Conservation (phyloP, 1,284 basidiomycete species). For the Cutaneotrichosporon curvatum region DNA sequence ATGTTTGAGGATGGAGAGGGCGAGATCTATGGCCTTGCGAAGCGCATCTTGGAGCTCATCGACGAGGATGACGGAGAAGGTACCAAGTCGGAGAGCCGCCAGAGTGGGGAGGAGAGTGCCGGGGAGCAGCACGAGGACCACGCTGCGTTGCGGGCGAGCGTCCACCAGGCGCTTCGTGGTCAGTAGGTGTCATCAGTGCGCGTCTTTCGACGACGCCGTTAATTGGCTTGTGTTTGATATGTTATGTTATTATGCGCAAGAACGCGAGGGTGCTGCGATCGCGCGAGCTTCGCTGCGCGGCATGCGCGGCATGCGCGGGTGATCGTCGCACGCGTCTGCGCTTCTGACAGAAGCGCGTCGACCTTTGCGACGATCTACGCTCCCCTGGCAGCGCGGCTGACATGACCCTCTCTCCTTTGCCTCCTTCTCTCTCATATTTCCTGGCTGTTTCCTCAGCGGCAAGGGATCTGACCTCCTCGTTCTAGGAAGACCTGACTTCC, state of each 20-base stretch:
- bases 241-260: conserved; percentile 3
- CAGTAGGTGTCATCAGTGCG: conserved; percentile 9
- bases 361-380: too few species aligned
- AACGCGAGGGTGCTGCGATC: too few species aligned
- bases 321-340: too few species aligned
- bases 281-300: too few species aligned
- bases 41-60: conserved; percentile 76
- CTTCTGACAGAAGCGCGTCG: too few species aligned
- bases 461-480: too few species aligned
- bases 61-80: conserved; percentile 46
- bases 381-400: too few species aligned
- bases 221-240: conserved; percentile 1
- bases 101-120: conserved; percentile 10
- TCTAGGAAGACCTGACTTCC: too few species aligned
- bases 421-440: too few species aligned
- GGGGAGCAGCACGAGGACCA: conserved; percentile 31
- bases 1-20: conserved; percentile 51
- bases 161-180: conserved; percentile 36
- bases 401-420: too few species aligned
- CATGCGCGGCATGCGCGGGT: too few species aligned
- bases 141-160: conserved; percentile 39
- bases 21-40: conserved; percentile 73
- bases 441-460: too few species aligned
- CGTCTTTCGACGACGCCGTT: background rate
- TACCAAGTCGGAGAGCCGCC: conserved; percentile 5